phyloP scores from a whole-genome alignment of 1,284 basidiomycete species.

The Apiotrichum veenhuisii region DNA sequence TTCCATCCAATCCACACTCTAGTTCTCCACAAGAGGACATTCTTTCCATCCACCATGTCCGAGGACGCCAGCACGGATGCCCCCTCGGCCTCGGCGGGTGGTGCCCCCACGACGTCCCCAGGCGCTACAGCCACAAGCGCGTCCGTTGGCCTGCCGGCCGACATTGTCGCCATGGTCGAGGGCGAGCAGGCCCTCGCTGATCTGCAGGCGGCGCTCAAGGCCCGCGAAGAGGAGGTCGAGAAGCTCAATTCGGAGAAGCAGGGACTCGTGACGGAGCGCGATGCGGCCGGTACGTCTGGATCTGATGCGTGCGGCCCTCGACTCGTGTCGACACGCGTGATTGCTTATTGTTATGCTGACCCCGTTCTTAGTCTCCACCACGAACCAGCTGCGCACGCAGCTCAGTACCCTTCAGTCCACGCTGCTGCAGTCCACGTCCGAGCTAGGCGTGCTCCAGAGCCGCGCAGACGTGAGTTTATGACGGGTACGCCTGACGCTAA shows the following conservation, averaged over 20 bases:
- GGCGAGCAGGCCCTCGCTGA: constrained; percentile 45
- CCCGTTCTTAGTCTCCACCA: constrained; percentile 27
- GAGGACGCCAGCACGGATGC: constrained; percentile 11
- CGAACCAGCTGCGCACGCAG: constrained; percentile 39
- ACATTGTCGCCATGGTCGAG: constrained; percentile 45
- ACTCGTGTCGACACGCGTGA: not conserved
- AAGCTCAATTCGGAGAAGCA: constrained; percentile 32
- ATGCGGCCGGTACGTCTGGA: constrained; percentile 30
- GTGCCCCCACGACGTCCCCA: not conserved
- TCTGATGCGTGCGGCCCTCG: too few relatives aligned
- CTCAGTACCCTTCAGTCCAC: constrained; percentile 37
- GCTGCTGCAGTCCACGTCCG: constrained; percentile 30
- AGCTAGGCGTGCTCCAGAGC: constrained; percentile 36
- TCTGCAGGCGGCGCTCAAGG: constrained; percentile 30
- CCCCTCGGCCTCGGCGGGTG: not conserved
- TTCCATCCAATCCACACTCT: constrained; percentile 4
- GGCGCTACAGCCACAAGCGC: not conserved
- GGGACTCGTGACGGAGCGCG: constrained; percentile 26
- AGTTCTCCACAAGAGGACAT: not conserved
- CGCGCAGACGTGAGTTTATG: constrained; percentile 32
- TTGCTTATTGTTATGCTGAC: not conserved
- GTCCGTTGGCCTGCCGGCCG: constrained; percentile 15
- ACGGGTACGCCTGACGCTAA: not conserved
- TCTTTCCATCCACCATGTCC: constrained; percentile 12
- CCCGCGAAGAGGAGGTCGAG: constrained; percentile 34